phyloP scores from a whole-genome alignment of 2,329 filamentous ascomycete species.

The Aspergillus novoparasiticus region DNA sequence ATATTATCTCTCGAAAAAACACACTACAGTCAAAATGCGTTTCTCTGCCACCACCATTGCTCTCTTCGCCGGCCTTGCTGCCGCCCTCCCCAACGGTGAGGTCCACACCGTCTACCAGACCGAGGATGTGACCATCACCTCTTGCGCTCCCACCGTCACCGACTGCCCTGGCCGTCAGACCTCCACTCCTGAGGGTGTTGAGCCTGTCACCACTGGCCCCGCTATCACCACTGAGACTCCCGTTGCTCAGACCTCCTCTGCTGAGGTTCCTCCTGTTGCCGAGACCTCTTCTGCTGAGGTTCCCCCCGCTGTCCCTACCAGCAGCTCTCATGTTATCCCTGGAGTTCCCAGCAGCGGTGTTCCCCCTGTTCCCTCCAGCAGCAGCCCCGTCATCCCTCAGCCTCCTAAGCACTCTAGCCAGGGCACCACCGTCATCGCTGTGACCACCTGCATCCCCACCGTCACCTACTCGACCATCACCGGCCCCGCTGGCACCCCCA shows the following conservation, averaged over 20 bases:
- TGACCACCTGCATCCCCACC: conserved; percentile 37
- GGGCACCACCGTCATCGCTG: conserved; percentile 30
- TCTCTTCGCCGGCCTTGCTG: conserved; percentile 45
- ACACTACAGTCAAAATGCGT: conserved; percentile 44
- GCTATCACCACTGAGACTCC: conserved; percentile 11
- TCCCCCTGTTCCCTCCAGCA: conserved; percentile 21
- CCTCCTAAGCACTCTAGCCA: conserved; percentile 14
- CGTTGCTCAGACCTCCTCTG: not conserved
- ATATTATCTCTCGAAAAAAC: conserved; percentile 23
- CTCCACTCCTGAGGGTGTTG: conserved; percentile 28
- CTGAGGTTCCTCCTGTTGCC: not conserved
- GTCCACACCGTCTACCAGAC: conserved; percentile 58
- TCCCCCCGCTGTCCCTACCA: conserved; percentile 8
- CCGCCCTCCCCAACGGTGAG: conserved; percentile 38
- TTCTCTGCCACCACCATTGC: conserved; percentile 45
- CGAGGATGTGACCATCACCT: conserved; percentile 64
- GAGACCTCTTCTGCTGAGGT: conserved; percentile 9
- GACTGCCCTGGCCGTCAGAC: conserved; percentile 53
- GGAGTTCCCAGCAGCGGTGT: conserved; percentile 15
- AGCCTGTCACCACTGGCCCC: conserved; percentile 16
- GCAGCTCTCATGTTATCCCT: conserved; percentile 12
- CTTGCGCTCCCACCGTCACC: conserved; percentile 62
- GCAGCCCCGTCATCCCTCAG: conserved; percentile 17
- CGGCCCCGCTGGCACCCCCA: conserved; percentile 13
- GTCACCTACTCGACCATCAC: conserved; percentile 35